Evolutionary conservation across 2,329 filamentous ascomycete genomes (phyloP).

Genomic region (Trichoderma harzianum): DNA sequence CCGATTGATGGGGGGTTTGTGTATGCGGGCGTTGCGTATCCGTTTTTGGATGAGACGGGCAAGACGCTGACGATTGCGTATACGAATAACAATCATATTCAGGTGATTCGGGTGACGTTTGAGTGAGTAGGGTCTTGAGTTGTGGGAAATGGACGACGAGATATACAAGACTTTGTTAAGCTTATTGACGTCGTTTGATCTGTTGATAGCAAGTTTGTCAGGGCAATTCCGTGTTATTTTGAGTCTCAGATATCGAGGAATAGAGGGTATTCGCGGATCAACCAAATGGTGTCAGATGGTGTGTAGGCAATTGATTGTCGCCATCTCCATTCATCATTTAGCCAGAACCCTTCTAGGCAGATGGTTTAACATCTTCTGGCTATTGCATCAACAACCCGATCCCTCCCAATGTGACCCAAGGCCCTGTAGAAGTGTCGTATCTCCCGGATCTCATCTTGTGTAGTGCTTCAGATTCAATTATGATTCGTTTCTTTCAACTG

Average conservation of each 20-base stretch:
- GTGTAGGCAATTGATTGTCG: not conserved
- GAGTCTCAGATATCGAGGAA: not conserved
- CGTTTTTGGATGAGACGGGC: slow-evolving; percentile 36
- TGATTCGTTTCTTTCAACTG: not conserved
- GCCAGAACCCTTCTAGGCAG: not conserved
- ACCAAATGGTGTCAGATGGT: not conserved
- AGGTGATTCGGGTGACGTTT: slow-evolving; percentile 35
- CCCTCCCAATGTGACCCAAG: not conserved
- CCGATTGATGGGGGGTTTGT: slow-evolving; percentile 32
- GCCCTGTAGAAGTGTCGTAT: not conserved
- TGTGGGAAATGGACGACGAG: not conserved
- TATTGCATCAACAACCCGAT: not conserved
- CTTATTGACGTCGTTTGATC: too few relatives aligned
- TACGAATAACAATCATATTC: slow-evolving; percentile 39
- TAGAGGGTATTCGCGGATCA: too few relatives aligned
- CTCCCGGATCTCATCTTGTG: fast-evolving
- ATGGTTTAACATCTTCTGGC: not conserved
- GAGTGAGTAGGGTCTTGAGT: not conserved
- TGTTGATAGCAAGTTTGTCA: too few relatives aligned
- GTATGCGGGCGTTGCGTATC: slow-evolving; percentile 38
- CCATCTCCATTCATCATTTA: not conserved
- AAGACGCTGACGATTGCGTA: slow-evolving; percentile 37
- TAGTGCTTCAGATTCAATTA: not conserved
- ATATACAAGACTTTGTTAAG: too few relatives aligned
- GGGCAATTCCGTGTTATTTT: too few relatives aligned